phyloP scores from a whole-genome alignment of 768 basidiomycete species.

The Hebeloma cylindrosporum region DNA sequence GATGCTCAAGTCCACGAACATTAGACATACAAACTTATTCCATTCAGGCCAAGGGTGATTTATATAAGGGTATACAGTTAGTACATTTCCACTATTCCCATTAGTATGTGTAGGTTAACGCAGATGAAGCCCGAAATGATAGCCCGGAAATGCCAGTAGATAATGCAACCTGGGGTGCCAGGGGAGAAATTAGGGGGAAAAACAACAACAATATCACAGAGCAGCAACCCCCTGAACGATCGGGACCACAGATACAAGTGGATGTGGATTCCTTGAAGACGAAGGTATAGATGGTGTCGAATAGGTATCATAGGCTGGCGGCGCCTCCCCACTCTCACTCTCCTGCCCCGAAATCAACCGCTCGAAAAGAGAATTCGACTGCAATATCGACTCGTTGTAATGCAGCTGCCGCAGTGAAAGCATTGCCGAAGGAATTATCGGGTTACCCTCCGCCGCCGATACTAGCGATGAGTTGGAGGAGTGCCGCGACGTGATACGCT shows the following conservation, averaged over 20 bases:
- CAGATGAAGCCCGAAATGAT: no score
- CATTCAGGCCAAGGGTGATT: neutral
- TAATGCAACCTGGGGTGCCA: no score
- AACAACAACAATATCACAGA: neutral
- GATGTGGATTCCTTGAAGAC: neutral
- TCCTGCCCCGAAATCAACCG: slow-evolving; percentile 81
- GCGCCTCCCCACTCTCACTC: slow-evolving; percentile 78
- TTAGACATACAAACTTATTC: neutral
- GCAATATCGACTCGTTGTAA: slow-evolving; percentile 36
- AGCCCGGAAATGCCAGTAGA: no score
- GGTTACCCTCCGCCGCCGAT: slow-evolving; percentile 37
- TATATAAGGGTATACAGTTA: neutral
- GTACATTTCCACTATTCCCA: no score
- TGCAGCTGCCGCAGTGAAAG: slow-evolving; percentile 26
- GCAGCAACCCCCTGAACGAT: neutral
- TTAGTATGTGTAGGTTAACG: no score
- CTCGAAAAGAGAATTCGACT: slow-evolving; percentile 64
- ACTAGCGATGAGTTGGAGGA: slow-evolving; percentile 36
- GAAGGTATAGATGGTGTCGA: neutral
- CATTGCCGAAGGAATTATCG: slow-evolving; percentile 30
- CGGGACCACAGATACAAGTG: neutral
- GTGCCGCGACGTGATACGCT: slow-evolving; percentile 31
- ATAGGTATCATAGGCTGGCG: slow-evolving; percentile 71
- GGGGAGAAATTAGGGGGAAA: no score
- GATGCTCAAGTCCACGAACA: neutral